Evolutionary conservation across 768 basidiomycete genomes (phyloP), one percentile per base, ranked within the genome.

Genomic region (Mycena amicta): DNA sequence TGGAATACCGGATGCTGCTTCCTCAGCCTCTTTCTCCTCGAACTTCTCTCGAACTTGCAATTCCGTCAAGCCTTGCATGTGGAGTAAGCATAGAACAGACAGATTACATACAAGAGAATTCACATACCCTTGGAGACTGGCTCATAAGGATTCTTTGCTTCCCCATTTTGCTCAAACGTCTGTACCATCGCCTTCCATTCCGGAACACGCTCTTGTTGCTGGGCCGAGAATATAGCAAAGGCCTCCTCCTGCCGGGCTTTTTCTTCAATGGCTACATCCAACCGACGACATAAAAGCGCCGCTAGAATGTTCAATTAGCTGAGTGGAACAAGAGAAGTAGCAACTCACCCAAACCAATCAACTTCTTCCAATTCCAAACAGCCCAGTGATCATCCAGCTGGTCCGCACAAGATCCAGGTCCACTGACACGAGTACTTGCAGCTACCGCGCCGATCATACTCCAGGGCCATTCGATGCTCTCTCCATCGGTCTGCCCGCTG

Each of bases 401-500:
- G 27, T 73, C 71, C 1, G 61, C 58, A 3, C 70, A 60, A 5
- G 65, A 64, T 4, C 70, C 72, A 4, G 71, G 69, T 13, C 72
- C 74, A 72, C 75, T 77, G 57, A 72, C 73, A 30, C 64, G 56
- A 1, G 72, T 75, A 49, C 72, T 73, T 15, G 56, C 45, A 11
- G 74, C 65, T 0, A 68, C 20, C 0, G 57, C 60, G 53, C 74
- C 71, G 11, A 67, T 58, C 18, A 59, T 37, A 0, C 68, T 55
- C 73, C 72, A 77, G 0, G 61, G 64, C 2, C 68, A 57, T 58
- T 77, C 75, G 16, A 67, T 58, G 2, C 65, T 70, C 50, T 76
- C 75, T 1, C 75, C 75, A 57, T 75, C 73, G 2, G 71, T 74
- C 26, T 67, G 56, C 0, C 69, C 74, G n/a, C 67, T 62, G n/a